These are phyloP conservation scores for Triangularia setosa DNA, from an alignment of 2,329 filamentous ascomycete genomes.

Conservation along the genomic window DNA sequence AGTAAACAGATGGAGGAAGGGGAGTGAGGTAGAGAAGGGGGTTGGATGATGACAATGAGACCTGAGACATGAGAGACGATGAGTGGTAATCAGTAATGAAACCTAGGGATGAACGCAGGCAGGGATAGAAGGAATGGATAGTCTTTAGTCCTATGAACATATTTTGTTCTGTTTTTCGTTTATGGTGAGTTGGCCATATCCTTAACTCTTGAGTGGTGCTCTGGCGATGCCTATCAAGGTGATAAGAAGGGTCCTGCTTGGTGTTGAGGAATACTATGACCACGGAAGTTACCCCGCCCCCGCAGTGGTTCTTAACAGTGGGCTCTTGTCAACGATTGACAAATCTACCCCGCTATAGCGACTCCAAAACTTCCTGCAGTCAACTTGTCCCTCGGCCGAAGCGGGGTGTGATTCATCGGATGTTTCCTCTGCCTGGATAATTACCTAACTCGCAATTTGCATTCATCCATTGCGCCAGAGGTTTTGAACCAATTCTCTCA, in stretches of 20 bases:
- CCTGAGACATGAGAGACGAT: background rate
- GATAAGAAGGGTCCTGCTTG: background rate
- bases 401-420: background rate
- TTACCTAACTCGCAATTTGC: background rate
- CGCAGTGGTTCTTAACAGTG: background rate
- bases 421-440: background rate
- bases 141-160: background rate
- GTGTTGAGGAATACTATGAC: background rate
- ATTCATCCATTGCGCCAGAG: background rate
- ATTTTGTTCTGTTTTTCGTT: background rate
- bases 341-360: constrained; percentile 14
- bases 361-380: background rate
- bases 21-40: background rate
- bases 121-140: background rate
- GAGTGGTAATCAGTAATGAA: constrained; percentile 2
- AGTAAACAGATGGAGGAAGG: background rate
- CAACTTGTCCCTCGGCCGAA: background rate
- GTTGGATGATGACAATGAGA: background rate
- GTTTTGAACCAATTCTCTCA: background rate
- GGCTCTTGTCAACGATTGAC: constrained; percentile 3
- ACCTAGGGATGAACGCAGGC: background rate
- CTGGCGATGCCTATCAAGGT: background rate
- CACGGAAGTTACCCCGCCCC: constrained; percentile 16
- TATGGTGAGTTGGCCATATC: background rate
- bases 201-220: background rate